Evolutionary conservation across 2,329 filamentous ascomycete species (phyloP), one percentile per base, ranked within the genome.

Genomic region (Cercospora canescens): DNA sequence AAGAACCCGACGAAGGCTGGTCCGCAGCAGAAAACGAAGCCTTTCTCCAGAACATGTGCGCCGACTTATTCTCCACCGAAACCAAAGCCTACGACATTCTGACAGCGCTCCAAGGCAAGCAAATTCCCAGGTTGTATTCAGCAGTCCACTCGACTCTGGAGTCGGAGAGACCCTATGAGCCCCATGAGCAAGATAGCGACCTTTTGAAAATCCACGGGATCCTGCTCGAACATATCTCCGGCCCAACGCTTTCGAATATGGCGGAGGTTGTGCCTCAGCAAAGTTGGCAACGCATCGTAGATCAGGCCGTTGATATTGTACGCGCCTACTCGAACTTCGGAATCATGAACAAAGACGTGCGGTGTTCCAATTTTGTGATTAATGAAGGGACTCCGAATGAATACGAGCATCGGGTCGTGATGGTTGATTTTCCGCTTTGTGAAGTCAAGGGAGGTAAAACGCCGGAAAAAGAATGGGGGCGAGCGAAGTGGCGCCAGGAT

Each of bases 1-100:
- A 45, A 52, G 60, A 62, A 35, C 60, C 60, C 28, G 60, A 62
- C 16, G 45, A 62, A 56, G 60, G 60, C 30, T 62, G 50, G 60
- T 62, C 60, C 16, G 14, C 48, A 30, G 60, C 60, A 48, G 60
- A 62, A 52, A 62, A 62, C 26, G 60, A 62, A 41, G 30, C 60
- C 14, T 62, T 56, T n/a, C 48, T 62, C 5, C 50, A 60, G 14
- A 11, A 50, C 24, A 45, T 16, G 58, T 60, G 58, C 21, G 24
- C 45, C 18, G 21, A 48, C 11, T 14, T 26, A 5, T 48, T 48
- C 7, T 48, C 45, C 18, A 24, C 11, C 18, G 45, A 48, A 24
- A 48, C 45, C 21, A 48, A 48, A 48, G 45, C 45, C 21, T 48
- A 48, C 45, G 45, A 48, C 11, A 16, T 48, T 21, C 11, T 48